Percentiles rank a stretch among this genome's conserved stretches.
Evolutionary conservation across 306 rosid species (phyloP).

Genomic region (Morella rubra): DNA sequence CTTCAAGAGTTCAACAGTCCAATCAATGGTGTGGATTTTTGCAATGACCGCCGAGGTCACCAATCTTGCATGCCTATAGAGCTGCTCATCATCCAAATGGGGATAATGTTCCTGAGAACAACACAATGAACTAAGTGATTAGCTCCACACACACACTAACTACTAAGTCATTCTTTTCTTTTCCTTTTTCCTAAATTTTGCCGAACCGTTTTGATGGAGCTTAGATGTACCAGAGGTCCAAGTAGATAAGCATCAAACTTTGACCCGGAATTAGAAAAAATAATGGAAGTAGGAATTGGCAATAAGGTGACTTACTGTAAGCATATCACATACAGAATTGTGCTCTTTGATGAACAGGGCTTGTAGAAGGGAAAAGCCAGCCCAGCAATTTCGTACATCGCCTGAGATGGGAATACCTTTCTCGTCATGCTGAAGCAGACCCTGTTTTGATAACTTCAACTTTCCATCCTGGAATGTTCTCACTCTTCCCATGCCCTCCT

Average conservation of each 20-base stretch:
- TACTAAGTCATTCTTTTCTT: neutral
- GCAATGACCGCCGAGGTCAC: constrained; percentile 81
- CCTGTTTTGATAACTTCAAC: constrained; percentile 54
- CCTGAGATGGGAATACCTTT: constrained; percentile 73
- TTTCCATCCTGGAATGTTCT: constrained; percentile 67
- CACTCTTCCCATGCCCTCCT: constrained; percentile 57
- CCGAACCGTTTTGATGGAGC: too few species aligned
- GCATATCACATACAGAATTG: constrained; percentile 69
- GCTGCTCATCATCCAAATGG: constrained; percentile 61
- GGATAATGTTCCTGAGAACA: constrained; percentile 47
- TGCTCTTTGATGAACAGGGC: constrained; percentile 73
- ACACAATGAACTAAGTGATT: constrained; percentile 11
- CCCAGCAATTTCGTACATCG: constrained; percentile 76
- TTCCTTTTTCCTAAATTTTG: too few species aligned
- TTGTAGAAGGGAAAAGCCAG: constrained; percentile 66
- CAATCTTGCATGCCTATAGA: constrained; percentile 67
- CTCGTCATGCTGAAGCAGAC: constrained; percentile 65
- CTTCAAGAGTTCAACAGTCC: constrained; percentile 77
- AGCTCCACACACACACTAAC: neutral
- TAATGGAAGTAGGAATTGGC: too few species aligned
- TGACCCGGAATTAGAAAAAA: too few species aligned
- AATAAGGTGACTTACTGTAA: constrained; percentile 40
- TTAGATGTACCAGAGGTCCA: too few species aligned
- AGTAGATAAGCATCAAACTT: too few species aligned
- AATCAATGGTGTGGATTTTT: constrained; percentile 81